phyloP scores from a whole-genome alignment of 139 green algal genomes.

The Chlorokybus atmophyticus region DNA sequence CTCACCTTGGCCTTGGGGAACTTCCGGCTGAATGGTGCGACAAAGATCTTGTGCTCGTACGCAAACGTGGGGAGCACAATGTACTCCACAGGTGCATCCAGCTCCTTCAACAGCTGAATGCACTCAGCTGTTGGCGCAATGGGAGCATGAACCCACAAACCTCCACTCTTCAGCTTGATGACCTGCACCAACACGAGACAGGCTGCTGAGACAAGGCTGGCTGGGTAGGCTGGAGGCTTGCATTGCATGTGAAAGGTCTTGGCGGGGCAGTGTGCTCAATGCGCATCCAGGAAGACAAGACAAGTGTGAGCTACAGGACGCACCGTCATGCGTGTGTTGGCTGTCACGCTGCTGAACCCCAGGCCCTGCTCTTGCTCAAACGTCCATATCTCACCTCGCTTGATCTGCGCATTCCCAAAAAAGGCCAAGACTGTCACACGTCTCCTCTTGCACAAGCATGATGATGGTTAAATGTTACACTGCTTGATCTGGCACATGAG shows the following conservation, averaged over 20 bases:
- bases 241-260: no score
- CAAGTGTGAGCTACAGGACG: no score
- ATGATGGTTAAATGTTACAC: no score
- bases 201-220: no score
- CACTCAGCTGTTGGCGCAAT: slow-evolving; percentile 42
- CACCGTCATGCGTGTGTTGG: no score
- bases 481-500: no score
- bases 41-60: slow-evolving; percentile 46
- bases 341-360: slow-evolving; percentile 25
- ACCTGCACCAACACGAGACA: slow-evolving; percentile 39
- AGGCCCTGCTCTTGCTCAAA: slow-evolving; percentile 29
- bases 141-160: slow-evolving; percentile 33
- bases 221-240: no score
- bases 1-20: slow-evolving; percentile 26
- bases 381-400: slow-evolving; percentile 14
- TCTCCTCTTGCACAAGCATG: no score
- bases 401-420: no score
- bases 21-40: slow-evolving; percentile 29
- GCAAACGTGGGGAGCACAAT: slow-evolving; percentile 39
- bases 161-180: slow-evolving; percentile 25
- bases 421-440: no score
- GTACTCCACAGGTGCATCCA: slow-evolving; percentile 26
- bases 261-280: no score
- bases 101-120: slow-evolving; percentile 27
- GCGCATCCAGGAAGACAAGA: no score